Base-by-base conservation (phyloP, 495 filamentous ascomycete species). In the Astrothelium macrocarpum region DNA sequence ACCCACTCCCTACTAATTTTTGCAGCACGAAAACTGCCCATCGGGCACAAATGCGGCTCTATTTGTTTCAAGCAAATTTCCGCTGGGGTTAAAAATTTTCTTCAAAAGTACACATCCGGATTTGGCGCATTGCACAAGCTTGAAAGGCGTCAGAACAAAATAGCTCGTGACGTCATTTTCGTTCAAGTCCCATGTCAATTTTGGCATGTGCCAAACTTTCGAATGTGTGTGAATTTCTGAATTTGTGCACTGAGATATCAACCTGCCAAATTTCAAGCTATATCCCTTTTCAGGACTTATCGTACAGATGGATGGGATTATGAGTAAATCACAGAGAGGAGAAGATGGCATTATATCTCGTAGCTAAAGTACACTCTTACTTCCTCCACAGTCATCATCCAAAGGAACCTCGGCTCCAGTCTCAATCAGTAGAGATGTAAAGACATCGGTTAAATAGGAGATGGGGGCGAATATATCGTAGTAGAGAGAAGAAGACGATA, bases 281-380 rank as follows among this genome's bases (percentile, higher is more conserved):
- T n/a, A n/a, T n/a, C n/a, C n/a, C n/a, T n/a, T n/a, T n/a, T n/a
- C n/a, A n/a, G n/a, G n/a, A n/a, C n/a, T n/a, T n/a, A n/a, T n/a
- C n/a, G n/a, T n/a, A n/a, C n/a, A n/a, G n/a, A n/a, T n/a, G n/a
- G 34, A 39, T 39, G 5, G 5, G 5, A 5, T 39, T 39, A 39
- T 39, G 34, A 56, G 20, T 20, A 29, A 56, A 29, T 29, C 7
- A 10, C 45, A 18, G 49, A 56, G 49, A 56, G 49, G 49, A 29
- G 49, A 56, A 56, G 49, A 26, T 56, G 49, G 29, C 49, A 56
- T 56, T 56, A 56, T 29, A 56, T 56, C 2, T 56, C 49, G 25
- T 56, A 56, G 25, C 49, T 56, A 56, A 56, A 56, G 49, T 56
- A 56, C 49, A 56, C 25, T n/a, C 29, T 29, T 29, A 29, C 4